Base-by-base conservation (phyloP, 352 stramenopile genomes). In the Pythium sp. region DNA sequence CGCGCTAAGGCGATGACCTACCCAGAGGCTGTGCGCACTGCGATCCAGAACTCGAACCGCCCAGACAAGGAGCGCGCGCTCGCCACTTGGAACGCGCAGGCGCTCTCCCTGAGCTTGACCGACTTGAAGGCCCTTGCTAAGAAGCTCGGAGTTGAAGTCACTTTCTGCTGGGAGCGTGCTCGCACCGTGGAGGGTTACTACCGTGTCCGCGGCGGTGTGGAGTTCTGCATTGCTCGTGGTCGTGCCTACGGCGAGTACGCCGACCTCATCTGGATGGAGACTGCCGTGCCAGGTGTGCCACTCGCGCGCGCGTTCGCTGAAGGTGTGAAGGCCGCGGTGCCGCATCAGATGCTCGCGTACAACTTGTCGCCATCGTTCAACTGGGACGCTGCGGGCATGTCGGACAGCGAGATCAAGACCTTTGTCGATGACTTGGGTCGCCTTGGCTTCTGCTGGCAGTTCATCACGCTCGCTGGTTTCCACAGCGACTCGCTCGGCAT, bases 231-330 rank as follows among this genome's bases (percentile, higher is more conserved):
- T 80, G 91, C 97, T 38, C 93, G 97, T 80, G 97, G 86, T 66
- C 82, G 90, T 55, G 97, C 97, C 30, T 99, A 99, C 74, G 92
- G 95, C 49, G 88, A 89, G 54, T 97, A 99, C 78, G 91, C 91
- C 28, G 97, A 99, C 74, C 80, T 99, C 60, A 98, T 99, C 74
- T 99, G 97, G 97, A 99, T 99, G 96, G 97, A 99, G 80, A 99
- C 97, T 18, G 89, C 85, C 38, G 92, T 96, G 64, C 97, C 97
- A n/a, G 91, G 90, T 62, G 89, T 99, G 67, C 80, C 84, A n/a
- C 93, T 99, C 73, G 96, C 97, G 14, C 87, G 88, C 62, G 91
- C 91, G 51, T 99, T 99, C 68, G 94, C 93, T 20, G 80, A 98
- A 22, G 95, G 94, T 54, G 90, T 99, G 22, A 97, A 98, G 71